Evolutionary conservation across 139 green algal genomes (phyloP).

Genomic region (Chlorella vulgaris): DNA sequence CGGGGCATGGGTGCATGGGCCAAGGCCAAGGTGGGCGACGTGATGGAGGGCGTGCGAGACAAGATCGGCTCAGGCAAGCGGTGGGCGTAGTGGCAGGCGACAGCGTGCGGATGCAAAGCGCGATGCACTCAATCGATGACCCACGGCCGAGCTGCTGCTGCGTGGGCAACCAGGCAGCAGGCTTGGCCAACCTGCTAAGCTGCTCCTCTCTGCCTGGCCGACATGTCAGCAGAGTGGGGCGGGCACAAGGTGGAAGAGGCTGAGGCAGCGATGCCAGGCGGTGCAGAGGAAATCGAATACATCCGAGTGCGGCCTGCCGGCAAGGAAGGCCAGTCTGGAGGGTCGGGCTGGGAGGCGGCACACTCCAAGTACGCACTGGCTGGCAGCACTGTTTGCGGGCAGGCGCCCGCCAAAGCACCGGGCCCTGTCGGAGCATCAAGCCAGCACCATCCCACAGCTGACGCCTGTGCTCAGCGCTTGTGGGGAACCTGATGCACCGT

Average conservation of each 20-base stretch:
- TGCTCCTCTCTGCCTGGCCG: no score
- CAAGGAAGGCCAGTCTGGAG: not conserved
- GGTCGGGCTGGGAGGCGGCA: constrained; percentile 1
- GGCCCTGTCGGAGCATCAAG: no score
- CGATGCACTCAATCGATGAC: no score
- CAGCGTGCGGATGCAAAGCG: no score
- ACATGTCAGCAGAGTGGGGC: constrained; percentile 31
- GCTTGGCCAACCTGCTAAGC: no score
- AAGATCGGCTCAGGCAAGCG: constrained; percentile 37
- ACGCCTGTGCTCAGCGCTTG: no score
- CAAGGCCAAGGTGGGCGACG: constrained; percentile 28
- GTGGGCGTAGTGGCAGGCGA: not conserved
- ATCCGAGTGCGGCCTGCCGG: constrained; percentile 19
- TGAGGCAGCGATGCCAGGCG: constrained; percentile 20
- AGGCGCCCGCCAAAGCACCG: no score
- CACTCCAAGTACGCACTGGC: constrained; percentile 3
- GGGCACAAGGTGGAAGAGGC: constrained; percentile 30
- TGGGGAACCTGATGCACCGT: no score
- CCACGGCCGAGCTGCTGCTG: no score
- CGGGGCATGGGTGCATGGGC: constrained; percentile 32
- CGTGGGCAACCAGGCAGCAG: no score
- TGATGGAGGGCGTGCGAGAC: constrained; percentile 24
- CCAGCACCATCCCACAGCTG: no score
- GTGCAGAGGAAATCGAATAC: constrained; percentile 37
- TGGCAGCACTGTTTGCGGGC: no score